These are phyloP conservation scores for Tilletiopsis washingtonensis DNA, from an alignment of 1,284 basidiomycete species.

Conservation along the genomic window DNA sequence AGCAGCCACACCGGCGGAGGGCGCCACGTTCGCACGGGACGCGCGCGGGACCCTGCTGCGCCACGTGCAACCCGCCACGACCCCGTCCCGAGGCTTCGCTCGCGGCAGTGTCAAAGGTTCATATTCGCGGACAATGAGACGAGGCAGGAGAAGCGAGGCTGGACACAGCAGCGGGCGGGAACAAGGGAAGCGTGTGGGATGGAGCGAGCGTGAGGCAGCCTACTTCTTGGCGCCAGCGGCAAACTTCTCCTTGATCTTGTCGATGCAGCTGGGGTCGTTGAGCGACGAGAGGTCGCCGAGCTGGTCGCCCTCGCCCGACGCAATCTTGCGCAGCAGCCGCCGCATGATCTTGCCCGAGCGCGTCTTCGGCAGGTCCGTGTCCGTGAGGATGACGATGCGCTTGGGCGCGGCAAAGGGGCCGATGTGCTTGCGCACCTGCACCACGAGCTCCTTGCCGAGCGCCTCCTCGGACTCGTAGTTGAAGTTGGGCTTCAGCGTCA, in stretches of 20 bases:
- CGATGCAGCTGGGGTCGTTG: conserved; percentile 57
- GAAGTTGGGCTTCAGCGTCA: conserved; percentile 64
- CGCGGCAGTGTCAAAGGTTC: too few species aligned
- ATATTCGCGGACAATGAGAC: too few species aligned
- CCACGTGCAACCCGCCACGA: too few species aligned
- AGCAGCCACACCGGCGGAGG: too few species aligned
- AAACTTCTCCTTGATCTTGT: conserved; percentile 21
- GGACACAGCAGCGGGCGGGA: too few species aligned
- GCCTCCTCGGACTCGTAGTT: conserved; percentile 65
- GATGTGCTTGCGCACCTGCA: conserved; percentile 66
- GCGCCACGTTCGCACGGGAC: too few species aligned
- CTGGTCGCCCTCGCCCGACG: conserved; percentile 83
- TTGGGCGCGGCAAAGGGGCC: conserved; percentile 72
- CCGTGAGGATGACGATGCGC: conserved; percentile 69
- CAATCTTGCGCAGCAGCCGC: conserved; percentile 88
- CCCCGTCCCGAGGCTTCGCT: too few species aligned
- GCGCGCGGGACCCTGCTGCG: too few species aligned
- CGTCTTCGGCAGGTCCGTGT: conserved; percentile 81
- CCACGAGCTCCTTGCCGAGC: conserved; percentile 76
- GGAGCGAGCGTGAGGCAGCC: too few species aligned
- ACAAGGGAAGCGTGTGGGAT: too few species aligned
- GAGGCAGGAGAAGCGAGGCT: too few species aligned
- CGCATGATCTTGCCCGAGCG: conserved; percentile 95
- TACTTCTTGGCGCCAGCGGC: neutral
- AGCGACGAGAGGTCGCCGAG: conserved; percentile 79